Evolutionary conservation across 306 rosid genomes (phyloP).

Genomic region (Rubus parviflorus): DNA sequence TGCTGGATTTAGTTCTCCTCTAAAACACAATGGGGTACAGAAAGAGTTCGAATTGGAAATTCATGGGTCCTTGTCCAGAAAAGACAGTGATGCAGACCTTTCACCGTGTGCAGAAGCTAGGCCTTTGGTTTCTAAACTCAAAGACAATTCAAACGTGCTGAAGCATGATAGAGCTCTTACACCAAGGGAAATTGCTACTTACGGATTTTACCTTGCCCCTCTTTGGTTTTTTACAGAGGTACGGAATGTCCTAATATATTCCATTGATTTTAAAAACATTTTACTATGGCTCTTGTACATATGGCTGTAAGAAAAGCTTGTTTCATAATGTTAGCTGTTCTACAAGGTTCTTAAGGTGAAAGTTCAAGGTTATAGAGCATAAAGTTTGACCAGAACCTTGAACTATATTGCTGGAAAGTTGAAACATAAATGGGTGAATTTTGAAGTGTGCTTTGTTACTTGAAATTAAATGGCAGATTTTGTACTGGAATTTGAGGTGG

Average conservation of each 20-base stretch:
- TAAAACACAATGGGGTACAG: conserved; percentile 48
- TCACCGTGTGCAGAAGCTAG: conserved; percentile 52
- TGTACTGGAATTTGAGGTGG: neutral
- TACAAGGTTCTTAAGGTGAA: neutral
- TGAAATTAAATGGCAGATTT: neutral
- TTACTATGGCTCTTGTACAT: conserved; percentile 2
- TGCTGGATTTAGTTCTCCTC: conserved; percentile 33
- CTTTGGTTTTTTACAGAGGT: conserved; percentile 97
- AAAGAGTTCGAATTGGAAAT: conserved; percentile 58
- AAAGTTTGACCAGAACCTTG: neutral
- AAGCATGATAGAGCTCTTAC: conserved; percentile 57
- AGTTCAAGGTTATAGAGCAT: neutral
- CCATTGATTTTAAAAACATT: conserved; percentile 1
- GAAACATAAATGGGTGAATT: neutral
- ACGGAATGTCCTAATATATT: conserved; percentile 26
- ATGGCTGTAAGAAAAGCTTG: neutral
- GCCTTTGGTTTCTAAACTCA: conserved; percentile 62
- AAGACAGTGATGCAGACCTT: conserved; percentile 67
- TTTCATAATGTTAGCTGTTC: neutral
- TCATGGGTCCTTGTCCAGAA: conserved; percentile 41
- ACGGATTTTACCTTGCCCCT: conserved; percentile 94
- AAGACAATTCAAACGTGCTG: conserved; percentile 45
- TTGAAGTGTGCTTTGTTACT: neutral
- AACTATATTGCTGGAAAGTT: neutral
- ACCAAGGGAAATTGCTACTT: conserved; percentile 64